These are phyloP conservation scores for Porogramme epimiltina DNA, from an alignment of 1,284 basidiomycete species.

Conservation along the genomic window DNA sequence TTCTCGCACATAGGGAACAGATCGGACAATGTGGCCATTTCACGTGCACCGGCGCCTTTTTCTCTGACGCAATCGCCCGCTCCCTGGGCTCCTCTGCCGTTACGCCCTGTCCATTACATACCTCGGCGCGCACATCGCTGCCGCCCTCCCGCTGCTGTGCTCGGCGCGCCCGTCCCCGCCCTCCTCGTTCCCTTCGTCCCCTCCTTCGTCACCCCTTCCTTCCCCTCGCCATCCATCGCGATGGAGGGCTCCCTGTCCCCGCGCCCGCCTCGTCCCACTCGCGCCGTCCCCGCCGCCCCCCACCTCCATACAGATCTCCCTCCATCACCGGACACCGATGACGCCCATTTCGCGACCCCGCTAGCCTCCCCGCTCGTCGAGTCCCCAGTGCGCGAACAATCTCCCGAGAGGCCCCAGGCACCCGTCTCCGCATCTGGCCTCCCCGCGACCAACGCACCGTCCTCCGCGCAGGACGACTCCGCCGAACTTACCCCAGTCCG, in stretches of 20 bases:
- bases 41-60: too few species aligned
- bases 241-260: slow-evolving; percentile 19
- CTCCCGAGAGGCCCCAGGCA: slow-evolving; percentile 1
- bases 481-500: slow-evolving; percentile 34
- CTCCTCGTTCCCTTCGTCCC: neutral
- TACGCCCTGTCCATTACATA: neutral
- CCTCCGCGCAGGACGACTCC: neutral
- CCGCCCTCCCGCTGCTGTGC: too few species aligned
- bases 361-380: slow-evolving; percentile 24
- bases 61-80: too few species aligned
- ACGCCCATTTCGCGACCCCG: slow-evolving; percentile 28
- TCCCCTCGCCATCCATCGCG: slow-evolving; percentile 16
- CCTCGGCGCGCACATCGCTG: too few species aligned
- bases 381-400: slow-evolving; percentile 8
- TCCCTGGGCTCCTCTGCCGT: neutral
- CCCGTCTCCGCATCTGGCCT: neutral
- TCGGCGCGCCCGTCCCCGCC: too few species aligned
- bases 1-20: too few species aligned
- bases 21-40: too few species aligned
- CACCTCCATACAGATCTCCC: slow-evolving; percentile 10
- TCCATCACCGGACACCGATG: slow-evolving; percentile 21
- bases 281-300: slow-evolving; percentile 18
- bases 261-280: slow-evolving; percentile 22
- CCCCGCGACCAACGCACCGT: neutral
- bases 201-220: slow-evolving; percentile 1